A percentile compares a stretch with the other conserved stretches of the same genome.
Evolutionary conservation across 106 monocot species (phyloP).

Genomic region (Dioscorea dumetorum): DNA sequence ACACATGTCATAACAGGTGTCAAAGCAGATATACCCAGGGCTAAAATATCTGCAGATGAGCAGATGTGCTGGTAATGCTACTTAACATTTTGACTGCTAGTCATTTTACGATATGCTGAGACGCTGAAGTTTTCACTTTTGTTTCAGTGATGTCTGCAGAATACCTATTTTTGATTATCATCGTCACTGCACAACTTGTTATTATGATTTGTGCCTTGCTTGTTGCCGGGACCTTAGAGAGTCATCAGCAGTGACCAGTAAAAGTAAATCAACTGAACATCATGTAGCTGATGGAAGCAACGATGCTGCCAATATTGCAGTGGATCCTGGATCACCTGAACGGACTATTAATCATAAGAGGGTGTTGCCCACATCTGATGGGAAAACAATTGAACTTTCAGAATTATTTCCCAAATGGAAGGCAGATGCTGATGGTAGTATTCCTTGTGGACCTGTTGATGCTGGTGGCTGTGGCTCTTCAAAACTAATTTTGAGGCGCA

Average conservation of each 20-base stretch:
- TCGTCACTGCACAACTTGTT: constrained; percentile 77
- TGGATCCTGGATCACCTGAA: constrained; percentile 8
- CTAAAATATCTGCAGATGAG: constrained; percentile 74
- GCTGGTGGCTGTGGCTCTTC: constrained; percentile 58
- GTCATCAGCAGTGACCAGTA: constrained; percentile 11
- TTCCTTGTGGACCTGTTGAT: constrained; percentile 53
- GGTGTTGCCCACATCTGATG: constrained; percentile 7
- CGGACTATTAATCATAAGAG: constrained; percentile 9
- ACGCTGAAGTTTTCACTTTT: not conserved
- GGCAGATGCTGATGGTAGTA: constrained; percentile 65
- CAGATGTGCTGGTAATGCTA: constrained; percentile 90
- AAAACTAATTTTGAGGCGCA: constrained; percentile 61
- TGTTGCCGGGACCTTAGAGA: constrained; percentile 79
- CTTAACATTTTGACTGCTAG: not conserved
- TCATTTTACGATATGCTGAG: no score
- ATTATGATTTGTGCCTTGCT: constrained; percentile 73
- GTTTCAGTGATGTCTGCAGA: constrained; percentile 79
- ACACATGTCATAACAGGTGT: constrained; percentile 33
- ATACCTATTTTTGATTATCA: constrained; percentile 93
- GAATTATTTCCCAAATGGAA: constrained; percentile 76
- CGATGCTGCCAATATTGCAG: constrained; percentile 2
- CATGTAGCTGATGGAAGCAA: constrained; percentile 7
- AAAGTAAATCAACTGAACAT: constrained; percentile 20
- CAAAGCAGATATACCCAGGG: constrained; percentile 72
- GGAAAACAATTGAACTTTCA: constrained; percentile 32